Base-by-base conservation (phyloP, 83 land plant genomes). In the Picea abies region DNA sequence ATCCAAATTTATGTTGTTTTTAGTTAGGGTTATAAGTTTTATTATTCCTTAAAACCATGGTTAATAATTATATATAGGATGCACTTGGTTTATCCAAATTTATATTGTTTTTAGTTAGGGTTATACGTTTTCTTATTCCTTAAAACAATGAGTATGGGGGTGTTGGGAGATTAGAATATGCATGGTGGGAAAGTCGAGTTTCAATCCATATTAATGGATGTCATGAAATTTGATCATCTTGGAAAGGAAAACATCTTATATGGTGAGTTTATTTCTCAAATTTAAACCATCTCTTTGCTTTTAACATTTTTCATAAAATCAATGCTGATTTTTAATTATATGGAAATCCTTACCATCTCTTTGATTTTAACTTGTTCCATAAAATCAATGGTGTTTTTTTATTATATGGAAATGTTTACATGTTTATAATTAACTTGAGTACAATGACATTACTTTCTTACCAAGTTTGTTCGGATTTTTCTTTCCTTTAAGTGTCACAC, bases 121-220 rank as follows among this genome's bases (percentile, higher is more conserved):
- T n/a, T n/a, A n/a, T n/a, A n/a, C n/a, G n/a, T n/a, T n/a, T n/a
- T 25, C 17, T 79, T 5, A 25, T n/a, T 23, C 41, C 25, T 49
- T 49, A 19, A 79, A 79, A n/a, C 20, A 49, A 3, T 17, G 11
- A 9, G 25, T 37, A 20, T 63, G 78, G 41, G 32, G 16, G 29
- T 26, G 23, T 20, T 60, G 10, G 61, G 80, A 60, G 81, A 80
- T 17, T 16, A 85, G 85, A 85, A 85, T 44, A 56, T 65, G 39
- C 61, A 82, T 16, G 87, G 87, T 56, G 87, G 87, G 3, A 84
- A 37, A 41, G 86, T 85, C 23, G 83, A 85, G 63, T 47, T 85
- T 15, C 85, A 82, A 56, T 37, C 87, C 41, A 85, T 85, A 14
- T 25, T 85, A 35, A 29, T 63, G 39, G 81, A 85, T 35, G 80